Base-by-base conservation (phyloP, 2,329 filamentous ascomycete species). In the Mariannaea sp. region DNA sequence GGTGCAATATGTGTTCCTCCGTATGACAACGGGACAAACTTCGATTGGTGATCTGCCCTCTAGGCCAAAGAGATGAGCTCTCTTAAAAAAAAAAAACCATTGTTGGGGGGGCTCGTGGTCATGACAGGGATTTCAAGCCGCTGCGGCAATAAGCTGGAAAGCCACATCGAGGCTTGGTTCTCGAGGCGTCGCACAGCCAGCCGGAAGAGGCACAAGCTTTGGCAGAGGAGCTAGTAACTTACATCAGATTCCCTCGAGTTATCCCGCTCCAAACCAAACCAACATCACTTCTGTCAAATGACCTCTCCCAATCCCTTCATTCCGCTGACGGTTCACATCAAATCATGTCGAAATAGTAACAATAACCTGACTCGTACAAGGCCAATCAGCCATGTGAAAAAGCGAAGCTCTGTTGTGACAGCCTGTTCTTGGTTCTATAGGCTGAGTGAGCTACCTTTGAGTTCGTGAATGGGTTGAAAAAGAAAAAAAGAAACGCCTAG, bases 401-500 rank as follows among this genome's bases (percentile, higher is more conserved):
- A 19, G 19, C 51, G 45, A 24, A 39, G 45, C 47, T 62, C 47
- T 38, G 44, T 49, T 44, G 38, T 24, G 32, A 49, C 48, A 52
- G 49, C 41, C 47, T 47, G 49, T 49, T 49, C 26, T 48, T 38
- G 49, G 49, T 49, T 49, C 26, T 48, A 41, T 57, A 16, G 43
- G 20, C 24, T 29, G 1, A 40, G 39, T 30, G 33, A 53, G 35
- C 49, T 50, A 42, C 52, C 35, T 39, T n/a, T 44, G 35, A 12
- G 32, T 36, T 40, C 33, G 48, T 36, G 22, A 27, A n/a, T 43
- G 26, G 45, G 19, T 20, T 20, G n/a, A 49, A 56, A 19, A 24
- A 51, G 45, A 58, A 53, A 56, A 19, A 24, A 51, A 46, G 56
- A 53, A 65, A 65, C 62, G 62, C 61, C 61, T 20, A 30, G 29